Percentiles rank a stretch among this genome's conserved stretches.
These are phyloP conservation scores for Sporothrix pseudoabietina DNA, from an alignment of 2,329 filamentous ascomycete species.

Conservation along the genomic window DNA sequence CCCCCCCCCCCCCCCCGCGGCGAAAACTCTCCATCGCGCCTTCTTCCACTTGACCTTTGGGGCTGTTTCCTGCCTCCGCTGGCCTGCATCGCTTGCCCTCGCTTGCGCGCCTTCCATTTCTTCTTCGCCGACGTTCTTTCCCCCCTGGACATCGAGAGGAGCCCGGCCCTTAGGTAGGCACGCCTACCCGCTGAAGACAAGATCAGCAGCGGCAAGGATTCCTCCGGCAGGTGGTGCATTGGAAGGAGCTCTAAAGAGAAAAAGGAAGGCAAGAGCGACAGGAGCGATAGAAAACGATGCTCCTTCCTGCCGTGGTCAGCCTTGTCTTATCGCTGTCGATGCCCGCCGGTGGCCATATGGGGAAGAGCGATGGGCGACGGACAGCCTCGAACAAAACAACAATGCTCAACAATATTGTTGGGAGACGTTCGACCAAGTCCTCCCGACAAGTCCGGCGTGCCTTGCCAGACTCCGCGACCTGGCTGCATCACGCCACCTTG, in stretches of 20 bases:
- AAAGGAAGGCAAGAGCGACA: constrained; percentile 3
- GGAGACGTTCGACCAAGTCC: background rate
- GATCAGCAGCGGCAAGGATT: constrained; percentile 5
- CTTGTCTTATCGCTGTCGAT: background rate
- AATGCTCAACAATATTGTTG: background rate
- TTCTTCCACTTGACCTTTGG: background rate
- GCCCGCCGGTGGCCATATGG: background rate
- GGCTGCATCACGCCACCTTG: background rate
- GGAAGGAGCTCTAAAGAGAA: background rate
- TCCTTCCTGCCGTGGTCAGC: background rate
- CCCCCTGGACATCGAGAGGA: background rate
- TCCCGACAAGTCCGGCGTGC: background rate
- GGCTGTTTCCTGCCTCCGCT: background rate
- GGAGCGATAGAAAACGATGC: background rate
- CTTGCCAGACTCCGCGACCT: background rate
- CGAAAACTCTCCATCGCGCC: background rate
- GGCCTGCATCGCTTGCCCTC: background rate
- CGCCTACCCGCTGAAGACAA: background rate
- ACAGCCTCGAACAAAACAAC: too few species aligned
- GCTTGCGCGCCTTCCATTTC: background rate
- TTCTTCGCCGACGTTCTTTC: background rate
- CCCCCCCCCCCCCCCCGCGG: too few species aligned
- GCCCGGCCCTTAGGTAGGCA: background rate
- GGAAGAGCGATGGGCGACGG: background rate
- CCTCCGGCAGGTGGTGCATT: background rate